Base-by-base conservation (phyloP, 2,329 filamentous ascomycete species). In the Fusarium abutilonis region DNA sequence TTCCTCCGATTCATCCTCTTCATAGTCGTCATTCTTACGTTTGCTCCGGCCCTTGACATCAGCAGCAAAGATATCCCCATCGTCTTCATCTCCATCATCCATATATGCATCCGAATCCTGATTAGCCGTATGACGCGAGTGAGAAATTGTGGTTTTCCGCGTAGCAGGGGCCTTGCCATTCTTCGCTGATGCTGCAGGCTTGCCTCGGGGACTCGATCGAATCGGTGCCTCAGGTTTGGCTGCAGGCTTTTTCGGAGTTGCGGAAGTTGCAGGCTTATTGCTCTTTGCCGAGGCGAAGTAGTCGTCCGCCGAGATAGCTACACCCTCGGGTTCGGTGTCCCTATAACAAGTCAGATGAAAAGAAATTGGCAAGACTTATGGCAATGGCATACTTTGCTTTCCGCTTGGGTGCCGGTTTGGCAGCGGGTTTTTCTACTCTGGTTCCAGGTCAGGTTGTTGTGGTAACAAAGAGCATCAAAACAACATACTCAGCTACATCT, bases 31-130 rank as follows among this genome's bases (percentile, higher is more conserved):
- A 36, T 87, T 87, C 68, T 87, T 89, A 44, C 85, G 82, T 72
- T 87, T 91, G 53, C 83, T 86, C 40, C 84, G 79, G 43, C 83
- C 84, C 72, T 87, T 89, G 31, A 83, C 84, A 63, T 91, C 87
- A 4, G 89, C 88, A 13, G 89, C 90, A 75, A 93, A 93, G 17
- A 97, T 93, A 68, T 97, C 93, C n/a, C 86, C 89, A 4, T 85
- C 88, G 40, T 91, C 86, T 7, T 84, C 82, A 32, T 90, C 88
- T 31, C 88, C 88, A 49, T 91, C 89, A 17, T 91, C 85, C 64
- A 89, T 76, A 55, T 84, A 86, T 6, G 80, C 83, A 68, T 86
- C 82, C 9, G 82, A 82, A 55, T 86, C 83, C 32, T 85, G 81
- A 32, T 84, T 75, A 5, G 71, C 63, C 21, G 73, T 69, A 52